Base-by-base conservation (phyloP, 1,139 yeast species). In the Entelexis paramagnoliae region DNA sequence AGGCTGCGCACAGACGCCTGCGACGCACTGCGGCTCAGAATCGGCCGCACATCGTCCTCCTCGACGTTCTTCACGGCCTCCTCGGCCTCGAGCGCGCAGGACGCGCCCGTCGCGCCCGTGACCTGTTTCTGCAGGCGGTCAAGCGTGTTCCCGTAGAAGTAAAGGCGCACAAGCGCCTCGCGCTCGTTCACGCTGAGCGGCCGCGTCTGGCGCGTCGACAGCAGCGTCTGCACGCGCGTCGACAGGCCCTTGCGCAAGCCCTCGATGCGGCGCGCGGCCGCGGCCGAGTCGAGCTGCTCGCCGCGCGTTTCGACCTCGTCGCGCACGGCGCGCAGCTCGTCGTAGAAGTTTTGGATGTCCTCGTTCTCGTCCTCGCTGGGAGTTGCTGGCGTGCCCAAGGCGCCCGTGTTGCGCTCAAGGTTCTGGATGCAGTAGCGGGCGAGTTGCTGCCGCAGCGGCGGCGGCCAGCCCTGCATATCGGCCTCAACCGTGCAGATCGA, bases 351-450 rank as follows among this genome's bases (percentile, higher is more conserved):
- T 17, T 38, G n/a, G 42, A 59, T 52, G 39, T 59, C 61, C 2
- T 40, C 44, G 26, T 56, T 33, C 35, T 54, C 56, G 38, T 43
- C 54, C 16, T 44, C 48, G 19, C 30, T 46, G 11, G 40, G 46
- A 14, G 46, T 36, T 6, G 35, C 51, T 9, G 36, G 35, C n/a
- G 36, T 35, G 5, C 45, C 40, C 24, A 34, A 34, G 16, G 46
- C 49, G 16, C 58, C 58, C 26, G 58, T 46, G 24, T 48, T 55
- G 16, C 56, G 50, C 50, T 86, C 89, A 83, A 88, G 81, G 64
- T 88, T 88, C 62, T 83, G 77, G 82, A 88, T 81, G 62, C 89
- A 72, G 63, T 83, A 83, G 55, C 84, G 77, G 0, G 94, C 93
- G 56, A 88, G 78, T 64, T 89, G 77, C 40, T 88, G 84, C 29